Evolutionary conservation across 1,284 basidiomycete genomes (phyloP), one percentile per base, ranked within the genome.

Genomic region (Cryptococcus depauperatus): DNA sequence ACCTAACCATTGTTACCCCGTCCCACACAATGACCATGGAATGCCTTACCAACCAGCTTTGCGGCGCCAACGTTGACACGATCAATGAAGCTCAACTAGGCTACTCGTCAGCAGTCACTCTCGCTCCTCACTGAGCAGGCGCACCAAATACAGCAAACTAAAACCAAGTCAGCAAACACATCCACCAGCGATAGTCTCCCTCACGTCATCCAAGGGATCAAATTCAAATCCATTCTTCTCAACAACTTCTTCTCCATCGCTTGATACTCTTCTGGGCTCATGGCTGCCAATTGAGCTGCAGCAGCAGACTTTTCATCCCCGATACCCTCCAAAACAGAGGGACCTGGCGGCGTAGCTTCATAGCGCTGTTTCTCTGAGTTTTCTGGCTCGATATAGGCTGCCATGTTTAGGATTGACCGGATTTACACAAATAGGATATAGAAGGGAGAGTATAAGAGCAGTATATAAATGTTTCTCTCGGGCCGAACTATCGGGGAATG

Each of bases 11-110:
- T n/a, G n/a, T n/a, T n/a, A 21, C n/a, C n/a, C n/a, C n/a, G n/a
- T n/a, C n/a, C n/a, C n/a, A n/a, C n/a, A n/a, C n/a, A n/a, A n/a
- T n/a, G n/a, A n/a, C n/a, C n/a, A n/a, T n/a, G n/a, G 25, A 13
- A n/a, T 23, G 18, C 44, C 50, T 40, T 14, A 21, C 68, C 67
- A 35, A 63, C 54, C 22, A 71, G 60, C 37, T 66, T 61, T 27
- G 69, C 71, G 8, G 68, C 65, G 16, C 73, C 72, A 48, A 73
- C 65, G 43, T 72, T 73, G 39, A 73, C 69, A 42, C 73, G 70
- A 56, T 75, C 74, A 14, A 52, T 52, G 35, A 52, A 52, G 23
- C 42, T 44, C 14, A 48, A 38, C 47, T 48, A 29, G 6, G 5
- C 13, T 28, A 21, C 16, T 7, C 13, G 38, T 41, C n/a, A 42